Evolutionary conservation across 768 basidiomycete species (phyloP), one percentile per base, ranked within the genome.

Genomic region (Phaeotremella fagi): DNA sequence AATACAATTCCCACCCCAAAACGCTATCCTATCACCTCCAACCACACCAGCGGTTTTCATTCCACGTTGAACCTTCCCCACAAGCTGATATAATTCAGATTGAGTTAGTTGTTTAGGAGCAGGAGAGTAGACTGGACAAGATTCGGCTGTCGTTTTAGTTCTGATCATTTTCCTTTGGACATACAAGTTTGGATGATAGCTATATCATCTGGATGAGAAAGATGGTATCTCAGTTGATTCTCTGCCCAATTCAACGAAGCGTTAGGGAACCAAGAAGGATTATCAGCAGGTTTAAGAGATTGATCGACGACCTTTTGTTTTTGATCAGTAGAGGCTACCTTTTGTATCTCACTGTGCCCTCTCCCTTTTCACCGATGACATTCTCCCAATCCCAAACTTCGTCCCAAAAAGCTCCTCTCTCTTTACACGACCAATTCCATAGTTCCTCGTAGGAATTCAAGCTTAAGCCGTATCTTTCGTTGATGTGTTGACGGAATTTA

Each of bases 201-300:
- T 3, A 80, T 64, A 68, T 83, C 84, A 51, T 79, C 75, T 25
- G 76, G 68, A 16, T 54, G 43, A 18, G 27, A 20, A 4, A 9
- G 9, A 20, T 20, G 47, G 42, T 62, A 50, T 9, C 65, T 67
- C 31, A 88, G 76, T 81, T 88, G 84, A 65, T 88, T 88, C 76
- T 89, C 86, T 20, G 87, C 85, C 83, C 84, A 88, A 66, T 88
- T 88, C 42, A 88, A 72, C 27, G 73, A 77, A 3, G 86, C 83
- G 46, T 81, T 79, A 24, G 73, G 63, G 74, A 88, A 88, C 87
- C 87, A 88, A 6, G 78, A 50, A 29, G 87, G 85, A 71, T 87
- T 87, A 6, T 75, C 75, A 4, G 80, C 75, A 4, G 86, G 84
- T 44, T 73, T 69, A 7, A 82, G 80, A 23, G 68, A 33, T 28